Percentiles rank a stretch among this genome's conserved stretches.
Evolutionary conservation across 192 early-diverging fungal genomes (phyloP).

Genomic region (Endogone sp.): DNA sequence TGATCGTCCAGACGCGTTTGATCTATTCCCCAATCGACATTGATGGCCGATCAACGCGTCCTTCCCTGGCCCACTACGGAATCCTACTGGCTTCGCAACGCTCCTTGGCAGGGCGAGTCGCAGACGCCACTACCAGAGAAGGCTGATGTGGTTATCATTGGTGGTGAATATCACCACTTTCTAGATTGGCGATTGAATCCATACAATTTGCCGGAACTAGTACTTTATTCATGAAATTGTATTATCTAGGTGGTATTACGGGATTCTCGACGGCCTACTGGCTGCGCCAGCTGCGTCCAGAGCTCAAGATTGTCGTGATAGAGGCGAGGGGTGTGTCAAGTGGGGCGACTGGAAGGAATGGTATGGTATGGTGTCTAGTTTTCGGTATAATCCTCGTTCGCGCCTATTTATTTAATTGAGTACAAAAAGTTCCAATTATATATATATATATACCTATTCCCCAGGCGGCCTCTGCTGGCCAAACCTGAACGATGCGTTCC

Average conservation of each 20-base stretch:
- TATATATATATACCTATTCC: no score
- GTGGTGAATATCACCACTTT: constrained; percentile 1
- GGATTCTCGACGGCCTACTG: constrained; percentile 38
- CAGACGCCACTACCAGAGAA: neutral
- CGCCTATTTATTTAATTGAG: no score
- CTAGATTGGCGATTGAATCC: neutral
- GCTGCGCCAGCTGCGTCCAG: constrained; percentile 22
- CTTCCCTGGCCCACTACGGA: neutral
- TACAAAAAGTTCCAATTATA: no score
- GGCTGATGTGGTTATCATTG: constrained; percentile 23
- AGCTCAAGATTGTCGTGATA: constrained; percentile 31
- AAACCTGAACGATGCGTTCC: constrained; percentile 17
- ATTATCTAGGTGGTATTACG: constrained; percentile 30
- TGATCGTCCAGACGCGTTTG: no score
- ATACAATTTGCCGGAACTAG: neutral
- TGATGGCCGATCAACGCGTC: neutral
- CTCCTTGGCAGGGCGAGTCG: neutral
- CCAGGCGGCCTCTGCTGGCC: constrained; percentile 23
- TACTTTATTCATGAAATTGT: neutral
- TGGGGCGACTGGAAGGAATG: constrained; percentile 59
- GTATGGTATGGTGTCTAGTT: constrained; percentile 9
- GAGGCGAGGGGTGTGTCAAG: constrained; percentile 41
- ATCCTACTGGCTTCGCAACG: neutral
- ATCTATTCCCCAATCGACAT: neutral
- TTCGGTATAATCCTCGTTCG: neutral